Conservation (phyloP, 2,329 filamentous ascomycete species). For the Knufia petricola region DNA sequence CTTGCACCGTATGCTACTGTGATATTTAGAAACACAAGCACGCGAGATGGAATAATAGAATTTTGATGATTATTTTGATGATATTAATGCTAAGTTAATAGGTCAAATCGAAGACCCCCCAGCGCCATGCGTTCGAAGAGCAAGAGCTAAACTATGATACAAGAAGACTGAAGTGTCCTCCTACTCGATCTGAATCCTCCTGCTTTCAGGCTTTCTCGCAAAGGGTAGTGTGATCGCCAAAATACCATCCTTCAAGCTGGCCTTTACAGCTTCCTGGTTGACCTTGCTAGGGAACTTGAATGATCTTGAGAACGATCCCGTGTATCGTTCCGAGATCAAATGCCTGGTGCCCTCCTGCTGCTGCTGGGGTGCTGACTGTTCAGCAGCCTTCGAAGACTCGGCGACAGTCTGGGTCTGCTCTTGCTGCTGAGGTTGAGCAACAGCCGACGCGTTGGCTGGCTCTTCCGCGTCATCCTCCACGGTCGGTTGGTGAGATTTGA, state of each 20-base stretch:
- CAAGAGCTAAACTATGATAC: slow-evolving; percentile 1
- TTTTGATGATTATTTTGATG: background rate
- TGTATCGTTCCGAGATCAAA: slow-evolving; percentile 51
- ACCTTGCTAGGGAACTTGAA: slow-evolving; percentile 51
- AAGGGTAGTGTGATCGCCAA: slow-evolving; percentile 50
- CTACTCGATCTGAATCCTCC: slow-evolving; percentile 50
- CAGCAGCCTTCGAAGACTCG: slow-evolving; percentile 25
- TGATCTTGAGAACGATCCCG: slow-evolving; percentile 50
- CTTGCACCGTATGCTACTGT: too few species aligned
- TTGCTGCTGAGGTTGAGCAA: slow-evolving; percentile 1
- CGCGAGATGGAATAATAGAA: too few species aligned
- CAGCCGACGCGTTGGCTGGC: slow-evolving; percentile 15
- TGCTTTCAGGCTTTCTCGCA: slow-evolving; percentile 36
- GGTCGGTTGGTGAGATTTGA: slow-evolving; percentile 30
- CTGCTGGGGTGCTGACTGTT: slow-evolving; percentile 24
- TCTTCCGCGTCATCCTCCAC: slow-evolving; percentile 39
- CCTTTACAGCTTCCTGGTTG: slow-evolving; percentile 52
- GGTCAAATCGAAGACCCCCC: background rate
- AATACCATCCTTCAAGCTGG: slow-evolving; percentile 51
- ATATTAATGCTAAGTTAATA: too few species aligned
- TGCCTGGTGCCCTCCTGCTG: slow-evolving; percentile 34
- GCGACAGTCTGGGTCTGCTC: slow-evolving; percentile 21
- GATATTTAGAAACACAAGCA: too few species aligned
- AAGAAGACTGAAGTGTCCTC: background rate
- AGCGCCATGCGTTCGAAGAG: background rate